Conservation (phyloP, 2,329 filamentous ascomycete species). For the Aspergillus tanneri region DNA sequence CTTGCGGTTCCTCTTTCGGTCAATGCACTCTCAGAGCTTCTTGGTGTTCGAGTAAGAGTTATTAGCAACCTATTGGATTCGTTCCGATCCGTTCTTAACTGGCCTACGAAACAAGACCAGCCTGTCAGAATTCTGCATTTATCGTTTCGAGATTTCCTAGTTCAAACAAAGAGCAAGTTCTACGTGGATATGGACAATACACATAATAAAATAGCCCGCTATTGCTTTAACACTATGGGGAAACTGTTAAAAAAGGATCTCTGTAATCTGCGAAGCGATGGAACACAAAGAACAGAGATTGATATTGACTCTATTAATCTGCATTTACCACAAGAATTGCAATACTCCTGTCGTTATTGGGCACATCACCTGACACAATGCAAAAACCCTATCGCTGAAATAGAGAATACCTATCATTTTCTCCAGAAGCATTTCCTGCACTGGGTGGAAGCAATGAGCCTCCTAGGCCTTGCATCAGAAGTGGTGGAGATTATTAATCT, state of each 20-base stretch:
- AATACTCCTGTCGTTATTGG: slow-evolving; percentile 33
- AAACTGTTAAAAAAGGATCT: too few species aligned
- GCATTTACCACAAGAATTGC: slow-evolving; percentile 19
- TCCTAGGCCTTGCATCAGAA: slow-evolving; percentile 18
- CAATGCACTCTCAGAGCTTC: not conserved
- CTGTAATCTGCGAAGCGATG: not conserved
- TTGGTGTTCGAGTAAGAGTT: not conserved
- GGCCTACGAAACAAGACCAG: not conserved
- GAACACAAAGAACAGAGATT: slow-evolving; percentile 11
- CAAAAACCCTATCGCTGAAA: slow-evolving; percentile 2
- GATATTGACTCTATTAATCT: not conserved
- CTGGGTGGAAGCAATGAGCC: slow-evolving; percentile 26
- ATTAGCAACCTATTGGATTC: not conserved
- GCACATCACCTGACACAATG: slow-evolving; percentile 25
- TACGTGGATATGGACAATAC: not conserved
- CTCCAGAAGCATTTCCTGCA: slow-evolving; percentile 24
- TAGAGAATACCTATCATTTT: slow-evolving; percentile 12
- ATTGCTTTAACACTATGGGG: too few species aligned
- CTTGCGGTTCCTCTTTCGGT: slow-evolving; percentile 6
- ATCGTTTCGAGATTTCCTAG: slow-evolving; percentile 11
- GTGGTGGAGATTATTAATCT: slow-evolving; percentile 15
- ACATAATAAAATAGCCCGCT: too few species aligned
- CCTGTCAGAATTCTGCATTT: slow-evolving; percentile 5
- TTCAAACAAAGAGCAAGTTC: not conserved
- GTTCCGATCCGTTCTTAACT: slow-evolving; percentile 3